A percentile compares a stretch with the other conserved stretches of the same genome.
These are phyloP conservation scores for Punctularia strigosozonata DNA, from an alignment of 768 basidiomycete genomes.

Conservation along the genomic window DNA sequence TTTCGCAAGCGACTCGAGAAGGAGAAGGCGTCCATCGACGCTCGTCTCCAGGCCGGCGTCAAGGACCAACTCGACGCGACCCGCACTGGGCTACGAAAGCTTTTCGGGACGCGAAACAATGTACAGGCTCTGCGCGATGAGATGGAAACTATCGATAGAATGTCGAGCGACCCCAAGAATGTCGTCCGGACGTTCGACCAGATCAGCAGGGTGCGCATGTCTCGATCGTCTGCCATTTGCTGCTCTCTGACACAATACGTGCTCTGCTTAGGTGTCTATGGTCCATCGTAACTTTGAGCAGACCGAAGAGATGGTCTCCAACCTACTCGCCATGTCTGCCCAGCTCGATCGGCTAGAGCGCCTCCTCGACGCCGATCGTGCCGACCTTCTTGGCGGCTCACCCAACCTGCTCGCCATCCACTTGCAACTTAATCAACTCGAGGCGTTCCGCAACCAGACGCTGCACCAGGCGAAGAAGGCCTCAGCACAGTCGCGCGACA, in stretches of 20 bases:
- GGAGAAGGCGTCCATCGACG: conserved; percentile 91
- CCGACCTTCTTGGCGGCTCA: conserved; percentile 76
- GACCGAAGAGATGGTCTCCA: conserved; percentile 92
- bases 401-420: conserved; percentile 86
- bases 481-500: conserved; percentile 50
- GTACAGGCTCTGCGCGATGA: conserved; percentile 80
- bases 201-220: conserved; percentile 70
- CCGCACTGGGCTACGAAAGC: conserved; percentile 73
- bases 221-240: background rate
- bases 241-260: background rate
- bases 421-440: conserved; percentile 84
- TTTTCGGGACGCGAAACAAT: conserved; percentile 64
- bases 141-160: conserved; percentile 68
- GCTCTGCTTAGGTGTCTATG: conserved; percentile 73
- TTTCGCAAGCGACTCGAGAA: conserved; percentile 93
- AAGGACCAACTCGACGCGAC: conserved; percentile 90
- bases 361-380: conserved; percentile 64
- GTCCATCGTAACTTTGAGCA: conserved; percentile 92
- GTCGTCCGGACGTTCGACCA: conserved; percentile 86
- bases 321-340: conserved; percentile 84
- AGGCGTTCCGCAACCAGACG: conserved; percentile 88
- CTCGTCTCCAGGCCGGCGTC: conserved; percentile 80
- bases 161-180: conserved; percentile 65
- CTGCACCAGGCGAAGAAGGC: conserved; percentile 89
- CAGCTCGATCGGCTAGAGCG: conserved; percentile 70